Conservation (phyloP, 208 protist species). For the Leishmania major region DNA sequence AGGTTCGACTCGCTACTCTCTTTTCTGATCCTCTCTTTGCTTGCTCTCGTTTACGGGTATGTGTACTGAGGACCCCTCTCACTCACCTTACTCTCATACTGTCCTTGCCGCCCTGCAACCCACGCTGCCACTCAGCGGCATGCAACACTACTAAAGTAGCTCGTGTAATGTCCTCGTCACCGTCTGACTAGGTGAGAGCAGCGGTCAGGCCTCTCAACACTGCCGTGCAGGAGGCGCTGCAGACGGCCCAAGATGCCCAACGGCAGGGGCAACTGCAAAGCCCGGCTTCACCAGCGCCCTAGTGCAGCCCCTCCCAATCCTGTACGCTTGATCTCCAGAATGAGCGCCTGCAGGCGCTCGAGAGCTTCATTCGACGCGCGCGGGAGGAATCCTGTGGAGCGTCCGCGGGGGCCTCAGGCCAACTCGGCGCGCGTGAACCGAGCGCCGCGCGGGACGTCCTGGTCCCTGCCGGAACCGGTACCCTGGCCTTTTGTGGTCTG, state of each 20-base stretch:
- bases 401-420: neutral
- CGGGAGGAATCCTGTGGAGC: slow-evolving; percentile 14
- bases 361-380: slow-evolving; percentile 46
- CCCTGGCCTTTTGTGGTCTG: neutral
- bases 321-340: slow-evolving; percentile 8
- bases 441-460: neutral
- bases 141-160: neutral
- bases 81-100: neutral
- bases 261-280: neutral
- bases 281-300: neutral
- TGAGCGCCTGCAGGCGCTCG: slow-evolving; percentile 35
- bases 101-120: neutral
- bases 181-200: neutral
- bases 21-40: neutral
- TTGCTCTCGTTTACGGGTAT: neutral
- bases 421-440: neutral
- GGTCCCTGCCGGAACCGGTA: neutral
- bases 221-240: slow-evolving; percentile 7
- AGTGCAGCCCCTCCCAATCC: neutral
- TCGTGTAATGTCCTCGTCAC: neutral
- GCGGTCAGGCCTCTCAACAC: neutral
- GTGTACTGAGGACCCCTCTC: neutral
- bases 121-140: neutral
- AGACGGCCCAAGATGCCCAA: neutral
- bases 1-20: neutral